Conservation (phyloP, 148 eudicot genomes). For the Camellia lanceoleosa region DNA sequence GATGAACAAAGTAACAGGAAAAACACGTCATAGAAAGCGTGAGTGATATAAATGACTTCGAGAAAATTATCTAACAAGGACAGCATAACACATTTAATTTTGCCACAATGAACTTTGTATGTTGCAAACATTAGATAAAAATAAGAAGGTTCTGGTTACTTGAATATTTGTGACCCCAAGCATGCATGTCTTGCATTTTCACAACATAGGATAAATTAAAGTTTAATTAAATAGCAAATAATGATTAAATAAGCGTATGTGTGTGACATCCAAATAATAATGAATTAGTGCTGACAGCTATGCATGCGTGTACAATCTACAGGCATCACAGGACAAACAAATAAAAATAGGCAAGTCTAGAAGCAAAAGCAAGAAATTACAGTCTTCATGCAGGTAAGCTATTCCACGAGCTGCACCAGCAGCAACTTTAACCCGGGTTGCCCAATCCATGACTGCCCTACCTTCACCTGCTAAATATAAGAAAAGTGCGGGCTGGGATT, state of each 20-base stretch:
- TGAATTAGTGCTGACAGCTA: neutral
- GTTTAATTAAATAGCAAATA: neutral
- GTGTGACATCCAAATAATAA: neutral
- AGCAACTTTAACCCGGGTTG: constrained; percentile 68
- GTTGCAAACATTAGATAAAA: neutral
- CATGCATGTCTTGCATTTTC: neutral
- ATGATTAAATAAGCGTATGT: neutral
- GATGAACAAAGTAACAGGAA: constrained; percentile 17
- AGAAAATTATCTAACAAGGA: constrained; percentile 14
- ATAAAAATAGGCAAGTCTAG: constrained; percentile 7
- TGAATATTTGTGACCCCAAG: neutral
- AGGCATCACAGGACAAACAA: no score
- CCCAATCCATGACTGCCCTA: constrained; percentile 75
- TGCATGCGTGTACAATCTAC: no score
- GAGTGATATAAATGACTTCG: neutral
- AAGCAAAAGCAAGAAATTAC: constrained; percentile 34
- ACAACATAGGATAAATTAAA: constrained; percentile 3
- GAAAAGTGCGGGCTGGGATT: neutral
- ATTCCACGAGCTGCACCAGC: constrained; percentile 87
- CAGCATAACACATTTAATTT: neutral
- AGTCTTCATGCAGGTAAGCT: constrained; percentile 83
- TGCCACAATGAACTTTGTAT: neutral
- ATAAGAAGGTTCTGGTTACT: neutral
- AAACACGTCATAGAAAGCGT: neutral
- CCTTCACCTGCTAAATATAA: constrained; percentile 48